Evolutionary conservation across 2,329 filamentous ascomycete genomes (phyloP).

Genomic region (Hymenoscyphus linearis): DNA sequence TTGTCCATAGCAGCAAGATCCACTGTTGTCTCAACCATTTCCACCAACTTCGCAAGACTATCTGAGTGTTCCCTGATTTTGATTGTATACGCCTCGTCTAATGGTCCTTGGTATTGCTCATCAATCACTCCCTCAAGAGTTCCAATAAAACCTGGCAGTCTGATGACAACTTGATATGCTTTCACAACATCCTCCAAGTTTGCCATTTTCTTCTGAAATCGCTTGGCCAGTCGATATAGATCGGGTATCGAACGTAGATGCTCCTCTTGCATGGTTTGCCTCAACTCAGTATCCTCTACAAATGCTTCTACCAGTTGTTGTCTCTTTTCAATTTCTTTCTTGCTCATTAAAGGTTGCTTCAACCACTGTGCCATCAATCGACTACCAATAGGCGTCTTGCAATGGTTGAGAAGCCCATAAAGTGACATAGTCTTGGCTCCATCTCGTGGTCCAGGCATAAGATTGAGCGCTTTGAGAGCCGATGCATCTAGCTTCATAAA

Average conservation of each 20-base stretch:
- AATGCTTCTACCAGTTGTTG: conserved; percentile 96
- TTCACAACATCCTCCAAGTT: conserved; percentile 93
- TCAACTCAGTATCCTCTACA: conserved; percentile 82
- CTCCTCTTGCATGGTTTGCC: conserved; percentile 95
- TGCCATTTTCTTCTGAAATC: conserved; percentile 86
- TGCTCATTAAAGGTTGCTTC: conserved; percentile 93
- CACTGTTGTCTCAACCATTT: conserved; percentile 98
- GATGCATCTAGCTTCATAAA: conserved; percentile 98
- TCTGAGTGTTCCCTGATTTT: conserved; percentile 74
- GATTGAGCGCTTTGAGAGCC: conserved; percentile 85
- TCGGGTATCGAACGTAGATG: conserved; percentile 91
- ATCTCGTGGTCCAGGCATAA: conserved; percentile 93
- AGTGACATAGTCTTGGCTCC: conserved; percentile 97
- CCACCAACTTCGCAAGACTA: conserved; percentile 78
- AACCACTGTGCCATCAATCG: conserved; percentile 90
- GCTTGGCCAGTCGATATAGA: conserved; percentile 86
- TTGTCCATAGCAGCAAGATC: conserved; percentile 93
- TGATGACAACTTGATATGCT: conserved; percentile 90
- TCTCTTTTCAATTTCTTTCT: conserved; percentile 79
- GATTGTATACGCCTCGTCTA: conserved; percentile 81
- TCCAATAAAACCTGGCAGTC: conserved; percentile 81
- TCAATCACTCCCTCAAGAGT: conserved; percentile 94
- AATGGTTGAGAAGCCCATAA: conserved; percentile 91
- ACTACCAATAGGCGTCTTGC: conserved; percentile 92
- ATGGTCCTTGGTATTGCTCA: conserved; percentile 79